phyloP scores from a whole-genome alignment of 176 grass and related monocot genomes.

The Guadua angustifolia region DNA sequence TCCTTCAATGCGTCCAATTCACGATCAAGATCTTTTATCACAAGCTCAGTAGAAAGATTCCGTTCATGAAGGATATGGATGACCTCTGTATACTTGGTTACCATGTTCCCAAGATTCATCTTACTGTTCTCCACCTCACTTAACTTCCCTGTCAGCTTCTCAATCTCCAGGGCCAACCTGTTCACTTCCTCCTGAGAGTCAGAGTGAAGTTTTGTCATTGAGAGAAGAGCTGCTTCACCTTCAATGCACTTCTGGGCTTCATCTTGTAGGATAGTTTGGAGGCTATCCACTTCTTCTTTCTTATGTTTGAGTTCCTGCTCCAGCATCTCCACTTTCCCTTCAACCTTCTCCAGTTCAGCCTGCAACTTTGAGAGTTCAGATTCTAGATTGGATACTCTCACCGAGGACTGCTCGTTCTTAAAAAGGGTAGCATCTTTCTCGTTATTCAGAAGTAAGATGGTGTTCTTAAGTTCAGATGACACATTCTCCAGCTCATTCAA shows the following conservation, averaged over 20 bases:
- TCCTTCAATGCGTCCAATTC: slow-evolving; percentile 67
- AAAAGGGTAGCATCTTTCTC: slow-evolving; percentile 53
- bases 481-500: slow-evolving; percentile 48
- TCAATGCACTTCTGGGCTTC: slow-evolving; percentile 48
- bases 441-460: slow-evolving; percentile 42
- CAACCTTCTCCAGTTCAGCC: slow-evolving; percentile 54
- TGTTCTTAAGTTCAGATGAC: slow-evolving; percentile 46
- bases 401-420: slow-evolving; percentile 42
- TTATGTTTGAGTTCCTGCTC: slow-evolving; percentile 58
- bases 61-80: slow-evolving; percentile 53
- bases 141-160: slow-evolving; percentile 56
- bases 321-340: slow-evolving; percentile 49
- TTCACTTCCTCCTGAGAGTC: slow-evolving; percentile 55
- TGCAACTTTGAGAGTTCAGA: slow-evolving; percentile 49
- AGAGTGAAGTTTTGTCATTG: slow-evolving; percentile 42
- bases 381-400: slow-evolving; percentile 47
- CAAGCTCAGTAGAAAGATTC: slow-evolving; percentile 49
- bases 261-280: slow-evolving; percentile 50
- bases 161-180: slow-evolving; percentile 47
- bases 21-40: slow-evolving; percentile 53
- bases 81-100: slow-evolving; percentile 48
- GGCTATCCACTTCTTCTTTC: slow-evolving; percentile 51
- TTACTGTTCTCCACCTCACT: slow-evolving; percentile 59
- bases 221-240: slow-evolving; percentile 49
- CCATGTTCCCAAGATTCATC: slow-evolving; percentile 59